Evolutionary conservation across 2,329 filamentous ascomycete genomes (phyloP).

Genomic region (Exophiala xenobiotica): DNA sequence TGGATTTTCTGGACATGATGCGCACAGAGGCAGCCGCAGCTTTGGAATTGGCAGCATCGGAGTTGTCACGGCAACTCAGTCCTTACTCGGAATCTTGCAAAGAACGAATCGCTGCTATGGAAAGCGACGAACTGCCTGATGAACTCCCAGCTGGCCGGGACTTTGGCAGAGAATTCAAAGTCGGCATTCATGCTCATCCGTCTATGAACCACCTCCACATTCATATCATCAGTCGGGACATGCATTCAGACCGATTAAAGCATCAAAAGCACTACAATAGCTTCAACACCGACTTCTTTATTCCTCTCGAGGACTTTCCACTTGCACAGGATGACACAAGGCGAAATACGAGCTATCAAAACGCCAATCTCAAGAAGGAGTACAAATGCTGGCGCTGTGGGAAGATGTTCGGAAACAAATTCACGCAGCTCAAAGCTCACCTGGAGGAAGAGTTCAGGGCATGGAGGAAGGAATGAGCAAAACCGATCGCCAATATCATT

Average conservation of each 20-base stretch:
- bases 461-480: slow-evolving; percentile 66
- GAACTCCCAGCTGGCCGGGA: slow-evolving; percentile 69
- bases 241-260: slow-evolving; percentile 69
- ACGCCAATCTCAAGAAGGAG: slow-evolving; percentile 63
- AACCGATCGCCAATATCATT: too few relatives aligned
- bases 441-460: slow-evolving; percentile 69
- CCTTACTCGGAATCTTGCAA: slow-evolving; percentile 59
- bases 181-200: slow-evolving; percentile 82
- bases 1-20: slow-evolving; percentile 65
- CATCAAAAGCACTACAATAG: slow-evolving; percentile 89
- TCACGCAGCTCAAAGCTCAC: slow-evolving; percentile 73
- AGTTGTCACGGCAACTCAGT: slow-evolving; percentile 26
- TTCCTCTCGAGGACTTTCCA: slow-evolving; percentile 77
- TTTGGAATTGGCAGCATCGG: slow-evolving; percentile 57
- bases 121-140: slow-evolving; percentile 46
- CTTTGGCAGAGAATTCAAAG: slow-evolving; percentile 71
- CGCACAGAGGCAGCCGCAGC: slow-evolving; percentile 62
- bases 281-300: slow-evolving; percentile 82
- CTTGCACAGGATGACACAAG: slow-evolving; percentile 64
- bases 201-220: slow-evolving; percentile 92
- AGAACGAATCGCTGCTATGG: slow-evolving; percentile 63
- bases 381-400: slow-evolving; percentile 85
- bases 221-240: slow-evolving; percentile 80
- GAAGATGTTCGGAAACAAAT: slow-evolving; percentile 69
- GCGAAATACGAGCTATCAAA: slow-evolving; percentile 51